phyloP scores from a whole-genome alignment of 768 basidiomycete genomes.

The Tubosaeta brunneosetosa region DNA sequence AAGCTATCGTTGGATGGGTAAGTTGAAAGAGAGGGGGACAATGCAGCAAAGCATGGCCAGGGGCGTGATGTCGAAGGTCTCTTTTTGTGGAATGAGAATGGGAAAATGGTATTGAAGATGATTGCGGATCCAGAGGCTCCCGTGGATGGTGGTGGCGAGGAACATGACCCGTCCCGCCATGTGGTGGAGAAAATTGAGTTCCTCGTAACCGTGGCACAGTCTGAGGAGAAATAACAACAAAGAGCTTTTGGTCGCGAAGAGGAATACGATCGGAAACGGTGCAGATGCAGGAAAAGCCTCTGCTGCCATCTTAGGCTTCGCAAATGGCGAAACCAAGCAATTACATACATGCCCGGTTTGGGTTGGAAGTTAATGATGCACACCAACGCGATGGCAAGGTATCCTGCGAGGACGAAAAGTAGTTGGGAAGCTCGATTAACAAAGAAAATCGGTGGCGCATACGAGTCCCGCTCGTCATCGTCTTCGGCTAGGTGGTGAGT shows the following conservation, averaged over 20 bases:
- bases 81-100: conserved; percentile 68
- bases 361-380: conserved; percentile 64
- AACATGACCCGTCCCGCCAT: conserved; percentile 57
- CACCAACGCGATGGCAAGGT: conserved; percentile 50
- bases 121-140: conserved; percentile 70
- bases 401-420: conserved; percentile 58
- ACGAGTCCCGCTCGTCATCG: conserved; percentile 7
- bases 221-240: conserved; percentile 42
- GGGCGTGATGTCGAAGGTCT: conserved; percentile 68
- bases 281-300: conserved; percentile 59
- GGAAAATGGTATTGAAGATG: conserved; percentile 53
- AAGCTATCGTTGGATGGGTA: conserved; percentile 53
- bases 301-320: neutral
- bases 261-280: conserved; percentile 53
- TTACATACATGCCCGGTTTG: conserved; percentile 62
- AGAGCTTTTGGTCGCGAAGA: conserved; percentile 56
- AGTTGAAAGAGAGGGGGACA: conserved; percentile 57
- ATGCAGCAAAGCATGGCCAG: conserved; percentile 60
- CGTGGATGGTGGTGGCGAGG: conserved; percentile 42
- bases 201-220: conserved; percentile 47
- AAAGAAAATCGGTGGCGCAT: conserved; percentile 12
- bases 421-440: conserved; percentile 1
- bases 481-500: neutral
- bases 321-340: neutral
- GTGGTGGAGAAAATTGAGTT: conserved; percentile 57